Evolutionary conservation across 345 rosid species (phyloP).

Genomic region (Psidium friedrichsthalianum): DNA sequence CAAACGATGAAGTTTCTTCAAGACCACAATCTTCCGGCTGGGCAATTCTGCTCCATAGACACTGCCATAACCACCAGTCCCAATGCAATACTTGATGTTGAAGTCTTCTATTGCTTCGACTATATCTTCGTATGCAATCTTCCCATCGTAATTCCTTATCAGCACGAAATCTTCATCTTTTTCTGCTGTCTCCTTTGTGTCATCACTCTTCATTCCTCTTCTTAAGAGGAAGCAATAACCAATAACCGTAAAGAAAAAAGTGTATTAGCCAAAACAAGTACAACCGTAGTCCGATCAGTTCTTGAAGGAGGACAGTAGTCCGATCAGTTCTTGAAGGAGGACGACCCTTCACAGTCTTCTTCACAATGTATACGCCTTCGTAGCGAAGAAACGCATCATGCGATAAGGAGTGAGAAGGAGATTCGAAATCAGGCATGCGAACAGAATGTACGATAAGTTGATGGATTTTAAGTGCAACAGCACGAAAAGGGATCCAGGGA

Average conservation of each 20-base stretch:
- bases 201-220: not conserved
- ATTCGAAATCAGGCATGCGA: not conserved
- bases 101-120: slow-evolving; percentile 10
- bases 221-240: not conserved
- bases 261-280: not conserved
- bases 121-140: slow-evolving; percentile 8
- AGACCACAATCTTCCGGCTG: not conserved
- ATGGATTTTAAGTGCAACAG: not conserved
- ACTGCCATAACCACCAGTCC: slow-evolving; percentile 11
- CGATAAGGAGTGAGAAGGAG: not conserved
- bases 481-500: not conserved
- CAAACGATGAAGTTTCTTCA: slow-evolving; percentile 5
- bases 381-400: not conserved
- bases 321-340: too few species aligned
- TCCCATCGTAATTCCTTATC: slow-evolving; percentile 12
- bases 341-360: not conserved
- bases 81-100: slow-evolving; percentile 10
- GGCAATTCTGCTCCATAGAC: slow-evolving; percentile 15
- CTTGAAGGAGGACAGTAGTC: not conserved
- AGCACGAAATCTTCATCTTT: not conserved
- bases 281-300: not conserved
- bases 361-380: not conserved
- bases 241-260: not conserved
- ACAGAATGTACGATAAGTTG: not conserved
- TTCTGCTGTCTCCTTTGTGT: not conserved